phyloP scores from a whole-genome alignment of 2,329 filamentous ascomycete genomes.

The Dactylellina cionopaga region DNA sequence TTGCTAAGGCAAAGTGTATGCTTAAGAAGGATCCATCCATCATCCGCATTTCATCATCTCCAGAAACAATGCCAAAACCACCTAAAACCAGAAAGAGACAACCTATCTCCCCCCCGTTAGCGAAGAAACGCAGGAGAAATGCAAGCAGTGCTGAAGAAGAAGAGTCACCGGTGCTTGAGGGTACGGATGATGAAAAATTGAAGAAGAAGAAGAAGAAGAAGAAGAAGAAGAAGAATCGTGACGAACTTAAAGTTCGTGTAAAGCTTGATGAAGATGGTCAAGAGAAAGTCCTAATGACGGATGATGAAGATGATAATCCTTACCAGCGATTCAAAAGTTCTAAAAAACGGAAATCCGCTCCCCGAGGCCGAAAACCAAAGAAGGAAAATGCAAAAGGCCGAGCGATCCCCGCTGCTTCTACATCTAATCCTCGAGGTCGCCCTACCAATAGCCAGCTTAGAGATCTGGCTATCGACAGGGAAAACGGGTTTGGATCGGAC shows the following conservation, averaged over 20 bases:
- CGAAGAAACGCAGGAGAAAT: constrained; percentile 25
- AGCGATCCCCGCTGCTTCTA: constrained; percentile 49
- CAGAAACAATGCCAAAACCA: constrained; percentile 25
- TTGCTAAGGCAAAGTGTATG: constrained; percentile 2
- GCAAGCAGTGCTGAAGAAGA: neutral
- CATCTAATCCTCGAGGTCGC: constrained; percentile 1
- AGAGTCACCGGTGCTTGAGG: neutral
- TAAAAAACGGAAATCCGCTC: constrained; percentile 64
- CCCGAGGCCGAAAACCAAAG: constrained; percentile 55
- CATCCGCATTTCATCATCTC: constrained; percentile 36
- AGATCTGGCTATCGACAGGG: constrained; percentile 54
- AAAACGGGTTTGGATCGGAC: constrained; percentile 57
- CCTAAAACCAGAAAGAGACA: neutral
- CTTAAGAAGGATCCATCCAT: constrained; percentile 40
- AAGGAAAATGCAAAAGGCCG: constrained; percentile 53
- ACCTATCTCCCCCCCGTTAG: neutral
- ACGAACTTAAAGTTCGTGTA: constrained; percentile 17
- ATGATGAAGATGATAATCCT: constrained; percentile 69
- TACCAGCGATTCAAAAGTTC: constrained; percentile 68
- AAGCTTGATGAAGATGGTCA: constrained; percentile 34
- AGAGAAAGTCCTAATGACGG: constrained; percentile 56
- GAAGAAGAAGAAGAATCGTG: constrained; percentile 12
- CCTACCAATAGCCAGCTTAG: constrained; percentile 52
- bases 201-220: constrained; percentile 12
- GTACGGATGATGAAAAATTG: too few species aligned